Evolutionary conservation across 352 stramenopile species (phyloP), one percentile per base, ranked within the genome.

Genomic region (Thalassiosira mediterranea): DNA sequence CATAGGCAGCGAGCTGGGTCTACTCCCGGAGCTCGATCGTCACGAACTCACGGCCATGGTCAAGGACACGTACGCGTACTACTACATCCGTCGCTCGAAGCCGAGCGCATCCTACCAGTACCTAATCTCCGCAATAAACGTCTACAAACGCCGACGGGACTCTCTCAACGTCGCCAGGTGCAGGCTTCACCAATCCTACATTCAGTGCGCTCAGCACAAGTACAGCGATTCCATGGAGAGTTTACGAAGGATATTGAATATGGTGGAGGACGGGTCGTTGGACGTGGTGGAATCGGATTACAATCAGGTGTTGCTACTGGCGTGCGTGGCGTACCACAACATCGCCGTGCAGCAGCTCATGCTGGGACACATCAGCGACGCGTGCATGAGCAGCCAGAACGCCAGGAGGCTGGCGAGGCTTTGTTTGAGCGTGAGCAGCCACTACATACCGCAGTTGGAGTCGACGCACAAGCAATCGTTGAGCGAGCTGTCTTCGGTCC

Each of bases 301-400:
- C 25, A 95, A 88, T 4, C 93, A 97, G 57, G 95, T 96, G 67
- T 87, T 98, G 11, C 96, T 94, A 56, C 69, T 97, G 11, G 90
- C 95, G 0, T 90, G 93, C 7, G 91, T 97, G 19, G 94, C 86
- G 70, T 97, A 97, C 79, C 96, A 97, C 76, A 98, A 98, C 56
- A 74, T 98, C 34, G 94, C 94, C 0, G 90, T 97, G 13, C 93
- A 97, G 76, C 93, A 97, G 65, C 82, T 97, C 0, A 88, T 95
- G 37, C 63, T 95, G 34, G 83, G 92, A n/a, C 86, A 92, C 23
- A 90, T 96, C 49, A 93, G 95, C 48, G 91, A 94, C 4, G 79
- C 83, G 11, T 86, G 75, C 52, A 69, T 81, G 13, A 91, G 86
- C 4, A 92, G 84, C 51, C 91, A 95, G 47, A 97, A 97, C 61